phyloP scores from a whole-genome alignment of 768 basidiomycete genomes.

The Boletellus ananas region DNA sequence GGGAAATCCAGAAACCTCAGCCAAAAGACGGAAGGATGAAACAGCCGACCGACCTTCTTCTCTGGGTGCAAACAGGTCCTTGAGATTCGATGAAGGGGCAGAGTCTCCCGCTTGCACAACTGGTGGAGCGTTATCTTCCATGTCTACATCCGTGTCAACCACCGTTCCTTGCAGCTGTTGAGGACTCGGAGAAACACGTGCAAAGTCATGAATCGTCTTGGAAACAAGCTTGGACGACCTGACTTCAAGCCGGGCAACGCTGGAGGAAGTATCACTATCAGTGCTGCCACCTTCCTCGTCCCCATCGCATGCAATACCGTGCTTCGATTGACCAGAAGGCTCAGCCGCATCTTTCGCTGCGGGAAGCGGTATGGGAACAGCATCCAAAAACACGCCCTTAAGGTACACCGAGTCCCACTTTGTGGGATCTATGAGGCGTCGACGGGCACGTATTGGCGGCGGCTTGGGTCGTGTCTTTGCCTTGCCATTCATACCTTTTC shows the following conservation, averaged over 20 bases:
- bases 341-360: background rate
- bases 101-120: background rate
- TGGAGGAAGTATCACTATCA: background rate
- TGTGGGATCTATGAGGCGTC: conserved; percentile 67
- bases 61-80: conserved; percentile 48
- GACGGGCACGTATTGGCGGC: conserved; percentile 56
- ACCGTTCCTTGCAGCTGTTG: background rate
- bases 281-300: background rate
- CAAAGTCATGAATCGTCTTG: too few species aligned
- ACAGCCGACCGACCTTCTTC: conserved; percentile 37
- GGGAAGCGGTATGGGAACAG: conserved; percentile 12
- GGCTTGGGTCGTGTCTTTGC: conserved; percentile 46
- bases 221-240: background rate
- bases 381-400: conserved; percentile 64
- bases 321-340: background rate
- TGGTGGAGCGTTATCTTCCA: conserved; percentile 1
- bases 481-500: conserved; percentile 17
- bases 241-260: background rate
- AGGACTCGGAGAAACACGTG: background rate
- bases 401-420: conserved; percentile 68
- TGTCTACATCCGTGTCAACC: conserved; percentile 11
- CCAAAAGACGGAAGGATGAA: background rate
- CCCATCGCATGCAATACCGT: background rate
- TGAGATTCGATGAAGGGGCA: conserved; percentile 40
- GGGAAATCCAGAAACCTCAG: background rate